Evolutionary conservation across 2,329 filamentous ascomycete species (phyloP).

Genomic region (Dactylellina parvicollis): DNA sequence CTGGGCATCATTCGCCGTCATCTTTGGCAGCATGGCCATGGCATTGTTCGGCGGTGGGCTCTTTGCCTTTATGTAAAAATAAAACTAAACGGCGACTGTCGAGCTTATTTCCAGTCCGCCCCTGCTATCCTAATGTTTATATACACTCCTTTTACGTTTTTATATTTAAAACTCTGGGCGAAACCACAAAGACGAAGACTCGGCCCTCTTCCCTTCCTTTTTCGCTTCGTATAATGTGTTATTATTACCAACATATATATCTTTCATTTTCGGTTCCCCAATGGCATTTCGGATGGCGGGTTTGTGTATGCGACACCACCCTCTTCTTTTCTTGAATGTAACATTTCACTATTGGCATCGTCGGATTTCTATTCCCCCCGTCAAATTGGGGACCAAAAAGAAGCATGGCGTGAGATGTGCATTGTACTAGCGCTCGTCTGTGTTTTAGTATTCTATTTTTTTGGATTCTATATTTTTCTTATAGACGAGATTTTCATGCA

Average conservation of each 20-base stretch:
- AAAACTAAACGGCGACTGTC: background rate
- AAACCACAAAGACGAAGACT: background rate
- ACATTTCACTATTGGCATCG: background rate
- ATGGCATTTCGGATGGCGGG: slow-evolving; percentile 2
- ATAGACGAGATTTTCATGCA: background rate
- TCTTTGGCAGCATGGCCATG: slow-evolving; percentile 36
- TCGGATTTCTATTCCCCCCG: background rate
- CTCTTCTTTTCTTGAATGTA: background rate
- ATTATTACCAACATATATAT: slow-evolving; percentile 12
- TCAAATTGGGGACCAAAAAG: too few species aligned
- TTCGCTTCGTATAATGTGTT: slow-evolving; percentile 28
- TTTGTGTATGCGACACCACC: background rate
- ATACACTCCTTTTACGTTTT: slow-evolving; percentile 10
- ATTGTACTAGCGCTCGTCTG: too few species aligned
- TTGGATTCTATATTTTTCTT: background rate
- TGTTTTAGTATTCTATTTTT: too few species aligned
- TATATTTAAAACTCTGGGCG: background rate
- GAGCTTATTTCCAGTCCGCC: background rate
- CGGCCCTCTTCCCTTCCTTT: slow-evolving; percentile 17
- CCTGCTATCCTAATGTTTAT: slow-evolving; percentile 18
- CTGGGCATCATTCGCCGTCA: slow-evolving; percentile 25
- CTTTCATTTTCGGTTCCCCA: background rate
- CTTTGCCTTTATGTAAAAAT: slow-evolving; percentile 23
- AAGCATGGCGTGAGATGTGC: too few species aligned
- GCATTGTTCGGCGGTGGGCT: slow-evolving; percentile 31